Conservation (phyloP, 1,284 basidiomycete species). For the Cutaneotrichosporon daszewskae region DNA sequence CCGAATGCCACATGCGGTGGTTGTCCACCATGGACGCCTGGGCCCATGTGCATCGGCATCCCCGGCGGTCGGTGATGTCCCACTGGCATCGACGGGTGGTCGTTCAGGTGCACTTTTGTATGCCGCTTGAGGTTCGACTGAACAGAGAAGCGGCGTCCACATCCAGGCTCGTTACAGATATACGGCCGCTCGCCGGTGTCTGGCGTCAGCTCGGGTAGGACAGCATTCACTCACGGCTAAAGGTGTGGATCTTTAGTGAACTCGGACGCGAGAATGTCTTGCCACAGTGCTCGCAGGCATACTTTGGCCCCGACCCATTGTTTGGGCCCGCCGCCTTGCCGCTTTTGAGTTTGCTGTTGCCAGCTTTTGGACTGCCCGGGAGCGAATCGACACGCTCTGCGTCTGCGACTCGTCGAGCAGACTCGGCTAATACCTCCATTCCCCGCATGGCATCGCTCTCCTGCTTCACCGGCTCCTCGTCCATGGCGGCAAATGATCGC, state of each 20-base stretch:
- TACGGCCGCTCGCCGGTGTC: conserved; percentile 45
- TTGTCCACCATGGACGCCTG: not conserved
- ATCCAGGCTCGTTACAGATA: conserved; percentile 37
- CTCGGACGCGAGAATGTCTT: conserved; percentile 43
- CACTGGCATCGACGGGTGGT: conserved; percentile 11
- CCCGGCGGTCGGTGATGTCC: not conserved
- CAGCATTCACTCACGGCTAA: conserved; percentile 39
- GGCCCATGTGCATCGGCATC: conserved; percentile 4
- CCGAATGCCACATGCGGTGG: conserved; percentile 4
- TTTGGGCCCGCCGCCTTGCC: no score
- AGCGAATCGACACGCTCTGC: conserved; percentile 24
- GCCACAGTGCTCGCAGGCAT: conserved; percentile 38
- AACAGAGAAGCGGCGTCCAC: conserved; percentile 41
- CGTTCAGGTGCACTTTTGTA: conserved; percentile 37
- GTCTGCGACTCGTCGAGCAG: conserved; percentile 31
- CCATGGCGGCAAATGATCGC: conserved; percentile 1
- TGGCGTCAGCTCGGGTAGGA: conserved; percentile 9
- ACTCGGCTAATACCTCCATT: conserved; percentile 42
- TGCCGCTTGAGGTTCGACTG: conserved; percentile 46
- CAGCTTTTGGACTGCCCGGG: not conserved
- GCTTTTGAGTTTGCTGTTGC: conserved; percentile 18
- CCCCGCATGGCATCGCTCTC: conserved; percentile 31
- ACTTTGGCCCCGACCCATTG: conserved; percentile 38
- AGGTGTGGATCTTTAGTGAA: conserved; percentile 41
- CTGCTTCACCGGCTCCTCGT: conserved; percentile 17